Percentiles rank a stretch among this genome's conserved stretches.
Conservation (phyloP, 2,329 filamentous ascomycete genomes). For the Trichophyton simii region DNA sequence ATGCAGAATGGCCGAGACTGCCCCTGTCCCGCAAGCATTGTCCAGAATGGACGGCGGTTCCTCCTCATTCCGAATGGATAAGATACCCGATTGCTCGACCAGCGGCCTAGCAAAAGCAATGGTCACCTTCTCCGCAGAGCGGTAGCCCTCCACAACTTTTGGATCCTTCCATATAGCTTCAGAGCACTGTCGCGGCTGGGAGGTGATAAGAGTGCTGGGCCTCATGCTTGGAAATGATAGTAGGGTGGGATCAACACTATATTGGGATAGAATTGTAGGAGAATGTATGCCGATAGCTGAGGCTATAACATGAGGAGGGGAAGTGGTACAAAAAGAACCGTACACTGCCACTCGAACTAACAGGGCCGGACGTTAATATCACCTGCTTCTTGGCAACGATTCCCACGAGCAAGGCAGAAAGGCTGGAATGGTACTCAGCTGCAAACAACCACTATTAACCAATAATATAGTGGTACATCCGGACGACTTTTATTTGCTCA, state of each 20-base stretch:
- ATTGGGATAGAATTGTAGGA: background rate
- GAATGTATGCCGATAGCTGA: background rate
- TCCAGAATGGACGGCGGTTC: slow-evolving; percentile 3
- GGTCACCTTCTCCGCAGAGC: slow-evolving; percentile 8
- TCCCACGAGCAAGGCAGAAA: background rate
- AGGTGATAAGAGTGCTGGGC: background rate
- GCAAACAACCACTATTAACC: background rate
- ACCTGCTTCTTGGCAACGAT: background rate
- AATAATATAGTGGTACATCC: background rate
- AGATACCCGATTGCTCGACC: slow-evolving; percentile 6
- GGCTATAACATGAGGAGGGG: background rate
- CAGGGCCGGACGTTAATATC: background rate
- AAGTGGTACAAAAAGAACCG: background rate
- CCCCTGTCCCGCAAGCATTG: slow-evolving; percentile 8
- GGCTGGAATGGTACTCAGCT: background rate
- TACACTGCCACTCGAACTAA: background rate
- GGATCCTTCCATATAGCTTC: slow-evolving; percentile 9
- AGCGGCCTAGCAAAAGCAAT: slow-evolving; percentile 4
- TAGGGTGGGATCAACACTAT: background rate
- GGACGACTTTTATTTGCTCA: background rate
- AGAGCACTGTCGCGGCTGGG: background rate
- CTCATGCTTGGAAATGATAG: background rate
- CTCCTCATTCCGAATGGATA: background rate
- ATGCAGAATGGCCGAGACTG: slow-evolving; percentile 4
- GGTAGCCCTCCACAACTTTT: slow-evolving; percentile 6